Evolutionary conservation across 2,329 filamentous ascomycete genomes (phyloP).

Genomic region (Ascochyta viciae-villosae): DNA sequence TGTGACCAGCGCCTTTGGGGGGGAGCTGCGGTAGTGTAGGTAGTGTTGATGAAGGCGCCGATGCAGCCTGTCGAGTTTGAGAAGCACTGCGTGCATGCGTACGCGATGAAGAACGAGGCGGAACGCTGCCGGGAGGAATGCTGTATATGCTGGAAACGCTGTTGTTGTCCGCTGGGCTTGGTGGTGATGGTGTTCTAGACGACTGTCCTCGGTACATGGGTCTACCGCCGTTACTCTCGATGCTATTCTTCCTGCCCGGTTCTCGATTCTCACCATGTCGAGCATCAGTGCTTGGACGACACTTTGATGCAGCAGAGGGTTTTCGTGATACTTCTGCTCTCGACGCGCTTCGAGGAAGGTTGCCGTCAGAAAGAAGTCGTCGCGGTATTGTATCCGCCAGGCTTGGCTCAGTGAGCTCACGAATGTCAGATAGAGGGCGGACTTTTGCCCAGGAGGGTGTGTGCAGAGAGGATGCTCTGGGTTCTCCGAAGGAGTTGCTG

Average conservation of each 20-base stretch:
- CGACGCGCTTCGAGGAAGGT: constrained; percentile 33
- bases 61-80: constrained; percentile 25
- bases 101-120: constrained; percentile 55
- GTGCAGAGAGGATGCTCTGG: constrained; percentile 32
- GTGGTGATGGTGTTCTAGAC: constrained; percentile 44
- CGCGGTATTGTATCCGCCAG: constrained; percentile 49
- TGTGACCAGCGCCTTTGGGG: constrained; percentile 37
- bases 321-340: constrained; percentile 40
- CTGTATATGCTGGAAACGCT: constrained; percentile 55
- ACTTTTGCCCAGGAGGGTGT: constrained; percentile 44
- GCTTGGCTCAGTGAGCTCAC: constrained; percentile 59
- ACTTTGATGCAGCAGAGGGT: constrained; percentile 41
- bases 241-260: constrained; percentile 37
- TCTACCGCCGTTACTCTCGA: constrained; percentile 38
- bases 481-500: constrained; percentile 32
- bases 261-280: constrained; percentile 39
- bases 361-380: constrained; percentile 32
- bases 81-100: constrained; percentile 36
- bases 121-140: constrained; percentile 54
- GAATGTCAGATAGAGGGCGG: constrained; percentile 58
- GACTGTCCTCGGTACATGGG: constrained; percentile 32
- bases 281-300: constrained; percentile 40
- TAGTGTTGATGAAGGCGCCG: constrained; percentile 23
- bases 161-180: constrained; percentile 42
- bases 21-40: constrained; percentile 33